Conservation (phyloP, 1,284 basidiomycete species). For the Acaromyces ingoldii region DNA sequence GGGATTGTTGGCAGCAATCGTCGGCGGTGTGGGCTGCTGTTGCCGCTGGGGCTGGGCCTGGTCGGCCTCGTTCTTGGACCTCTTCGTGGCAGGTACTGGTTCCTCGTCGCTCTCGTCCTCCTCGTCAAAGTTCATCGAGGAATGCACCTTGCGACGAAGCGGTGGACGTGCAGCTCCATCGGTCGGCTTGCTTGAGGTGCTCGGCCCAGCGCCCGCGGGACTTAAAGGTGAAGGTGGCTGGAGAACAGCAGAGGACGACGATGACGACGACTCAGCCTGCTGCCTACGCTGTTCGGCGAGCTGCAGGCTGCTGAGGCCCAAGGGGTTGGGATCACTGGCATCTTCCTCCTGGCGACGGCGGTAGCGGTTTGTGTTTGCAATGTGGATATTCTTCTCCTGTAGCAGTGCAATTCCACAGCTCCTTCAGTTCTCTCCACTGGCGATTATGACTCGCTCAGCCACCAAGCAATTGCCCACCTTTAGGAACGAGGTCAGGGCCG, state of each 20-base stretch:
- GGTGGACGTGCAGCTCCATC: background rate
- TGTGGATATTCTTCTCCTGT: slow-evolving; percentile 73
- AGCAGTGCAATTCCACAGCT: background rate
- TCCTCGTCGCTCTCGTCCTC: slow-evolving; percentile 49
- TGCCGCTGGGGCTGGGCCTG: slow-evolving; percentile 50
- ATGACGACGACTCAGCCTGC: background rate
- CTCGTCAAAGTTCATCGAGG: slow-evolving; percentile 54
- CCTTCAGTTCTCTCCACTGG: background rate
- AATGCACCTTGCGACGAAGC: slow-evolving; percentile 21
- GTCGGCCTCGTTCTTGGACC: slow-evolving; percentile 57
- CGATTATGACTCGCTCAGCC: background rate
- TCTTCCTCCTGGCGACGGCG: slow-evolving; percentile 24
- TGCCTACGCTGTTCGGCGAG: slow-evolving; percentile 29
- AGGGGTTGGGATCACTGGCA: too few species aligned
- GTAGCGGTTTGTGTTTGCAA: slow-evolving; percentile 60
- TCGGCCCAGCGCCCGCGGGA: slow-evolving; percentile 33
- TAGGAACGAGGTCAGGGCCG: slow-evolving; percentile 85
- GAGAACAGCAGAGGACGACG: slow-evolving; percentile 24
- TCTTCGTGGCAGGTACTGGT: slow-evolving; percentile 56
- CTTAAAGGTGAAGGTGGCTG: slow-evolving; percentile 52
- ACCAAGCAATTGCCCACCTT: slow-evolving; percentile 58
- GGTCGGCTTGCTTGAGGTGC: slow-evolving; percentile 19
- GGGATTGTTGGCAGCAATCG: slow-evolving; percentile 57
- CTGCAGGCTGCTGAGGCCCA: too few species aligned
- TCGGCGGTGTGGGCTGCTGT: slow-evolving; percentile 24